Conservation (phyloP, 2,329 filamentous ascomycete genomes). For the Conoideocrella luteorostrata region DNA sequence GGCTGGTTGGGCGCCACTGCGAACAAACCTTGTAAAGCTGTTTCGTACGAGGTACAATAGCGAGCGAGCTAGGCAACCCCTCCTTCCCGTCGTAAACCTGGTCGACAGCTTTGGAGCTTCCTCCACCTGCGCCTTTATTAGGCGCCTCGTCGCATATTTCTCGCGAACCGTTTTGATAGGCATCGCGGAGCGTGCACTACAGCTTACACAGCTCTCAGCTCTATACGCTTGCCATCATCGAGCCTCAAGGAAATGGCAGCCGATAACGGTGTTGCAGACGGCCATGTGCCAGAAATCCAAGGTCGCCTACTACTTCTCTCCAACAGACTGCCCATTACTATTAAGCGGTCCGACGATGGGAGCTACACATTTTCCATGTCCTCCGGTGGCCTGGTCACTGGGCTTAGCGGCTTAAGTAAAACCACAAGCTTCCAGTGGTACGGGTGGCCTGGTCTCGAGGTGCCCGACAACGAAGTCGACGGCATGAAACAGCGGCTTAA, state of each 20-base stretch:
- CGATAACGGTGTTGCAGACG: slow-evolving; percentile 20
- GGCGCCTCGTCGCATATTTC: too few relatives aligned
- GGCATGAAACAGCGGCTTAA: slow-evolving; percentile 71
- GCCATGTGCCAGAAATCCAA: slow-evolving; percentile 25
- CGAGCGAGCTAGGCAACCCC: not conserved
- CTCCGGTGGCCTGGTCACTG: slow-evolving; percentile 90
- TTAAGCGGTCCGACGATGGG: slow-evolving; percentile 87
- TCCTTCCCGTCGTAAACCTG: slow-evolving; percentile 3
- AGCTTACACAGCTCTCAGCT: too few relatives aligned
- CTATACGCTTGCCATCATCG: not conserved
- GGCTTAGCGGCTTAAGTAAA: slow-evolving; percentile 84
- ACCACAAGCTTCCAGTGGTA: slow-evolving; percentile 97
- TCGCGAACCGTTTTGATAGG: too few relatives aligned
- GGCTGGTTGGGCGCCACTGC: not conserved
- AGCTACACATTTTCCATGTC: slow-evolving; percentile 95
- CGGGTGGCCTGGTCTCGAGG: slow-evolving; percentile 90
- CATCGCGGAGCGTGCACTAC: too few relatives aligned
- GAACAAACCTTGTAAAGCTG: too few relatives aligned
- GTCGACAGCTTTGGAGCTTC: not conserved
- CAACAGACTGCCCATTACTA: slow-evolving; percentile 92
- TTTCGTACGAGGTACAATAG: too few relatives aligned
- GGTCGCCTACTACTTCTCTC: slow-evolving; percentile 75
- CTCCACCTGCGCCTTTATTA: too few relatives aligned
- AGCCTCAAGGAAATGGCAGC: slow-evolving; percentile 3
- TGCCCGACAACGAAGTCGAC: slow-evolving; percentile 75